These are phyloP conservation scores for Fraxinus xanthoxyloides DNA, from an alignment of 305 asterid genomes.

Conservation along the genomic window DNA sequence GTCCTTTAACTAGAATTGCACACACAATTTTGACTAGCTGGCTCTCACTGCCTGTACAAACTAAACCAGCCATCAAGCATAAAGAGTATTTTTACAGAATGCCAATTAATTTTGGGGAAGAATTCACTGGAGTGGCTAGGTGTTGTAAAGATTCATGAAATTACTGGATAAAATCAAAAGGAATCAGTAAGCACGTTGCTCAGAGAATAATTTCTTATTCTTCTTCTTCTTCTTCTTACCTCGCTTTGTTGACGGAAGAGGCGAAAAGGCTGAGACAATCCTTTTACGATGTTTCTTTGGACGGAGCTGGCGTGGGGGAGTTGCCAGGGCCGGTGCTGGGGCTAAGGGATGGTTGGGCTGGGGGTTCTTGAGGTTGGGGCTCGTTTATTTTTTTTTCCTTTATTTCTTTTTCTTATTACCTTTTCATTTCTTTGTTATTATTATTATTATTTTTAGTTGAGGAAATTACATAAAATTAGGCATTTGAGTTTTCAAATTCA, in stretches of 20 bases:
- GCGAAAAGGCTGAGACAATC: not conserved
- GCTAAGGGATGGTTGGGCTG: not conserved
- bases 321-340: not conserved
- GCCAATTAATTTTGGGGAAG: not conserved
- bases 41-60: slow-evolving; percentile 35
- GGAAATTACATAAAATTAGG: no score
- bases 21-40: slow-evolving; percentile 45
- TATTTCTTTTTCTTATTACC: no score
- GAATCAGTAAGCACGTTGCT: not conserved
- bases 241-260: not conserved
- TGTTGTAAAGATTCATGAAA: not conserved
- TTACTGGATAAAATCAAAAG: not conserved
- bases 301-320: not conserved
- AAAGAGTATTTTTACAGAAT: not conserved
- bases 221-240: not conserved
- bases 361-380: not conserved
- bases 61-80: slow-evolving; percentile 43
- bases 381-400: no score
- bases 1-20: slow-evolving; percentile 65
- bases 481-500: no score
- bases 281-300: not conserved
- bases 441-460: no score
- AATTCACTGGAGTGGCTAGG: not conserved
- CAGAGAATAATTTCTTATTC: not conserved
- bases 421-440: no score